Percentiles rank a stretch among this genome's conserved stretches.
phyloP scores from a whole-genome alignment of 1,284 basidiomycete genomes.

The Sparassis latifolia region DNA sequence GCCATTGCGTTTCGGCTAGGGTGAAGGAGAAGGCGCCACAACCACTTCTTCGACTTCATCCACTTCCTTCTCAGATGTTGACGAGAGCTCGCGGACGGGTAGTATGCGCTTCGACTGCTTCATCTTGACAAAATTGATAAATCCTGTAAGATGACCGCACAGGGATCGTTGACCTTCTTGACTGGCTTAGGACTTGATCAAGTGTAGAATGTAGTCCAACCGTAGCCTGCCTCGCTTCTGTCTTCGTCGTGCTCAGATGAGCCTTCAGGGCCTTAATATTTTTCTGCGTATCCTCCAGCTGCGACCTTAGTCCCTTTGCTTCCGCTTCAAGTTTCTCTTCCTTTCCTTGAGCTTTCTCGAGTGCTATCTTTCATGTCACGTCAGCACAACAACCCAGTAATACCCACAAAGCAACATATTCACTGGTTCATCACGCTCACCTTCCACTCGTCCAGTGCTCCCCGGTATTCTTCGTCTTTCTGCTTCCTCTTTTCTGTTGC shows the following conservation, averaged over 20 bases:
- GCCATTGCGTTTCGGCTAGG: neutral
- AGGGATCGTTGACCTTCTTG: neutral
- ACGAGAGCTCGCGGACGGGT: neutral
- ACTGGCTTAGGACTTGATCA: conserved; percentile 5
- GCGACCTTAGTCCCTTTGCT: conserved; percentile 22
- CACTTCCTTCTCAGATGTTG: neutral
- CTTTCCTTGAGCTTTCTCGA: conserved; percentile 27
- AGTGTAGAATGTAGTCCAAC: neutral
- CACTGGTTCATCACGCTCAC: conserved; percentile 4
- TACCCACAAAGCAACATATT: neutral
- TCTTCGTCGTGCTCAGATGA: conserved; percentile 31
- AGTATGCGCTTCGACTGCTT: neutral
- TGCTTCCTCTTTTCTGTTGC: conserved; percentile 22
- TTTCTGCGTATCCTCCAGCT: conserved; percentile 31
- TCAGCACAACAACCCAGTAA: neutral
- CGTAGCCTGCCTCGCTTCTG: neutral
- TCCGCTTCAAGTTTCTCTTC: conserved; percentile 25
- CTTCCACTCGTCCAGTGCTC: conserved; percentile 12
- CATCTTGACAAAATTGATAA: neutral
- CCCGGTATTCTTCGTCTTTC: conserved; percentile 19
- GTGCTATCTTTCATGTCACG: conserved; percentile 23
- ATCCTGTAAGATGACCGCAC: no score
- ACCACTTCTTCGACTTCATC: conserved; percentile 1
- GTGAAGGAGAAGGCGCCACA: neutral
- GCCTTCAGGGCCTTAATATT: conserved; percentile 37